Percentiles rank a stretch among this genome's conserved stretches.
Evolutionary conservation across 1,284 basidiomycete genomes (phyloP).

Genomic region (Termitomyces sp.): DNA sequence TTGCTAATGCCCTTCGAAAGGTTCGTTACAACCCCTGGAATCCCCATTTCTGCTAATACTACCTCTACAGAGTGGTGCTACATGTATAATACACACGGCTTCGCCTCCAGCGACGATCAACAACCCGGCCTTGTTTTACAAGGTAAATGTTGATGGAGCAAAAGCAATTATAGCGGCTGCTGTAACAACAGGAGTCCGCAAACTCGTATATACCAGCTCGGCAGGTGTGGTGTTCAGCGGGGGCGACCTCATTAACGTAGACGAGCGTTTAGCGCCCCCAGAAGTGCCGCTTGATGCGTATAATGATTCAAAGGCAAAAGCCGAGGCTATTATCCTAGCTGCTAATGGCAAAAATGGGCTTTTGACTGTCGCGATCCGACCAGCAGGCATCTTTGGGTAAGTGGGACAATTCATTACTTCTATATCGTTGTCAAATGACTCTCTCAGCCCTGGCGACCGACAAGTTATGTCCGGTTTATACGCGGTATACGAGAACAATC

Average conservation of each 20-base stretch:
- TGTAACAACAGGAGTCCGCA: constrained; percentile 65
- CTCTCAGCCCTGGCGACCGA: constrained; percentile 79
- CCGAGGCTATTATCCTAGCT: constrained; percentile 78
- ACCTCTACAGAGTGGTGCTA: constrained; percentile 61
- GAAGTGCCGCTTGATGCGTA: constrained; percentile 84
- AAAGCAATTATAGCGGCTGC: constrained; percentile 82
- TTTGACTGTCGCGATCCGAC: constrained; percentile 86
- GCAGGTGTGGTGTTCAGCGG: constrained; percentile 93
- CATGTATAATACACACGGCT: constrained; percentile 93
- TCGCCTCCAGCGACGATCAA: constrained; percentile 79
- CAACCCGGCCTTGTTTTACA: constrained; percentile 76
- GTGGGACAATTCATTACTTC: constrained; percentile 18
- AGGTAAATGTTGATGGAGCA: constrained; percentile 94
- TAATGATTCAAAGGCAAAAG: constrained; percentile 94
- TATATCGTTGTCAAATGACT: not conserved
- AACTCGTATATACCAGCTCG: constrained; percentile 94
- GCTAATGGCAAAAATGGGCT: constrained; percentile 84
- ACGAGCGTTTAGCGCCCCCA: constrained; percentile 84
- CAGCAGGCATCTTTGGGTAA: constrained; percentile 96
- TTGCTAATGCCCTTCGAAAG: constrained; percentile 70
- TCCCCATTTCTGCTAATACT: constrained; percentile 12
- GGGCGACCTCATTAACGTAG: constrained; percentile 75
- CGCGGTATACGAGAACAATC: constrained; percentile 75
- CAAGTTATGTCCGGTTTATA: constrained; percentile 82
- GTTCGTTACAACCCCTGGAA: constrained; percentile 36